Conservation (phyloP, 2,329 filamentous ascomycete species). For the Triangularia verruculosa region DNA sequence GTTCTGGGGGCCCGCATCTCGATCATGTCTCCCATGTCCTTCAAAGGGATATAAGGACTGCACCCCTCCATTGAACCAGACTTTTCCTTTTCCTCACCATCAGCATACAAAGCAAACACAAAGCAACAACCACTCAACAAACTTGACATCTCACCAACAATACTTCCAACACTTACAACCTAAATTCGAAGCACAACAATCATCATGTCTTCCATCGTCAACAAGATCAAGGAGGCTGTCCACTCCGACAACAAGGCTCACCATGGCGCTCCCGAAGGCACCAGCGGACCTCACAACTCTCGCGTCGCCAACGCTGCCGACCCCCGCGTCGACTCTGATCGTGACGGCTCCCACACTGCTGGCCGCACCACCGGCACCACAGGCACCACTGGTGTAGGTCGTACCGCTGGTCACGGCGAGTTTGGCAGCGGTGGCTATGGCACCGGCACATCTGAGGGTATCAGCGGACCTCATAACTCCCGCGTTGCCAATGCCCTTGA, state of each 20-base stretch:
- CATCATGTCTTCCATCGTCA: conserved; percentile 56
- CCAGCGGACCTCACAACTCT: conserved; percentile 39
- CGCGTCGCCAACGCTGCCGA: conserved; percentile 47
- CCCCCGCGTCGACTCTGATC: conserved; percentile 47
- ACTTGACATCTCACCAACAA: conserved; percentile 3
- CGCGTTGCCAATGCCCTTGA: conserved; percentile 46
- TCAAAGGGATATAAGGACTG: conserved; percentile 21
- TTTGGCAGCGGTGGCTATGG: conserved; percentile 14
- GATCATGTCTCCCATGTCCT: background rate
- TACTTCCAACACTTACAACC: conserved; percentile 1
- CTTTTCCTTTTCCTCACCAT: conserved; percentile 7
- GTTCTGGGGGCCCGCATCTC: background rate
- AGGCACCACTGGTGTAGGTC: conserved; percentile 25
- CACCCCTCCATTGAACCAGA: background rate
- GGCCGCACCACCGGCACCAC: conserved; percentile 35
- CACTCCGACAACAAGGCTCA: conserved; percentile 40
- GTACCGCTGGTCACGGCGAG: conserved; percentile 24
- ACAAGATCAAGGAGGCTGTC: conserved; percentile 59
- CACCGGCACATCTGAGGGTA: conserved; percentile 26
- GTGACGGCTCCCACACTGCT: conserved; percentile 31
- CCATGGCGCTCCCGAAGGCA: conserved; percentile 30
- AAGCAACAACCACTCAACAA: conserved; percentile 7
- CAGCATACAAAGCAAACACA: conserved; percentile 14
- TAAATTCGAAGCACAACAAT: conserved; percentile 17
- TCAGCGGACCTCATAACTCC: conserved; percentile 38